Conservation (phyloP, 2,329 filamentous ascomycete genomes). For the Neurospora crassa region DNA sequence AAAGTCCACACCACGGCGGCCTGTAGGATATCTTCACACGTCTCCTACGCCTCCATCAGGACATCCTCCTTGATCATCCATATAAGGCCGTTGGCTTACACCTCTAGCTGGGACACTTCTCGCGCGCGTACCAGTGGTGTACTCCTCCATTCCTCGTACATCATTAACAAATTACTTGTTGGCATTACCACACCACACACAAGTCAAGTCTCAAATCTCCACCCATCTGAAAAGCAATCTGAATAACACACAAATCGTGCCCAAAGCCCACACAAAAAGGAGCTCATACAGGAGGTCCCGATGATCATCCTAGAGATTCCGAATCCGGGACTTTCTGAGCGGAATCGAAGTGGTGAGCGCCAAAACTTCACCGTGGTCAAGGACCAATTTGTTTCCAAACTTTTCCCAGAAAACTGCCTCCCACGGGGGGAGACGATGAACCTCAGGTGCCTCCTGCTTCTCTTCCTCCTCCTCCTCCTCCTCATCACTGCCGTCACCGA, state of each 20-base stretch:
- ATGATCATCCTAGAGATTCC: neutral
- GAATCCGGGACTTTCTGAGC: neutral
- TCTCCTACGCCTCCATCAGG: constrained; percentile 8
- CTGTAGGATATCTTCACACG: neutral
- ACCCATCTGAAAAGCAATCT: neutral
- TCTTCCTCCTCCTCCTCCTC: neutral
- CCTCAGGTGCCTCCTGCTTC: neutral
- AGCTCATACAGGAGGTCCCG: neutral
- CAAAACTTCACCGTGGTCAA: neutral
- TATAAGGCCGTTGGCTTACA: constrained; percentile 82
- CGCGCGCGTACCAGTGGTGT: constrained; percentile 46
- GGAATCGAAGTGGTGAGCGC: neutral
- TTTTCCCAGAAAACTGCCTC: neutral
- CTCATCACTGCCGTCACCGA: neutral
- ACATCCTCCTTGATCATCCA: too few species aligned
- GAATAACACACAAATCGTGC: neutral
- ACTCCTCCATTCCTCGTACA: constrained; percentile 72
- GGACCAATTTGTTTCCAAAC: neutral
- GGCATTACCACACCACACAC: neutral
- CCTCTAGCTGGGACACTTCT: constrained; percentile 89
- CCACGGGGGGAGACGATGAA: neutral
- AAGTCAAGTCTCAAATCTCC: neutral
- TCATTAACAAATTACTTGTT: neutral
- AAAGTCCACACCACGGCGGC: neutral
- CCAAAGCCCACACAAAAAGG: neutral